Evolutionary conservation across 495 filamentous ascomycete genomes (phyloP).

Genomic region (Glonium stellatum): DNA sequence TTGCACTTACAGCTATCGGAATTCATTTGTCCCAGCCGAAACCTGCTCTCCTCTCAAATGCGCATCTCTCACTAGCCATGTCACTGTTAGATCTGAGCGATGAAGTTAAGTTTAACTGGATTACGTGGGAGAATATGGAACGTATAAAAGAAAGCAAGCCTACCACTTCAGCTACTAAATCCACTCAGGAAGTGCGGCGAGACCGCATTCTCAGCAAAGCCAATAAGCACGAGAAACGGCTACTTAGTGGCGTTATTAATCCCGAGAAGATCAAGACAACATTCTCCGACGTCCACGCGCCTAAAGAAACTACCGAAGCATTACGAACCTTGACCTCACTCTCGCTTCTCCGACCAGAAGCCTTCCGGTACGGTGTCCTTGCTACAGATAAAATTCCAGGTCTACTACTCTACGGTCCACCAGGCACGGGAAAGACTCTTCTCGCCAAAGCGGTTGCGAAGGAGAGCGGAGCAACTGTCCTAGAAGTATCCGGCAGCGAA

Average conservation of each 20-base stretch:
- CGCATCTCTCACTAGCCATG: conserved; percentile 29
- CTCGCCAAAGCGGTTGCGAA: conserved; percentile 94
- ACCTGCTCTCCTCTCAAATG: conserved; percentile 1
- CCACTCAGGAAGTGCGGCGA: background rate
- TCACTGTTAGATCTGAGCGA: conserved; percentile 27
- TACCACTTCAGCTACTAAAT: background rate
- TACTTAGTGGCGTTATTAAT: conserved; percentile 75
- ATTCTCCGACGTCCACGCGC: conserved; percentile 76
- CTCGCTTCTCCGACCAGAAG: conserved; percentile 81
- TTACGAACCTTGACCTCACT: conserved; percentile 84
- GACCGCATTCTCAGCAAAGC: conserved; percentile 17
- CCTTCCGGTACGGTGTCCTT: conserved; percentile 91
- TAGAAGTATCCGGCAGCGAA: conserved; percentile 65
- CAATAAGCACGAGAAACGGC: conserved; percentile 70
- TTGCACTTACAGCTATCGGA: conserved; percentile 34
- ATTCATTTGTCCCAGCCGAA: conserved; percentile 8
- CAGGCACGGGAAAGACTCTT: conserved; percentile 92
- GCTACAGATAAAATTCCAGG: conserved; percentile 86
- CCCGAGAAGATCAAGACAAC: conserved; percentile 73
- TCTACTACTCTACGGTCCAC: conserved; percentile 85
- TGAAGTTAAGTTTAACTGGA: conserved; percentile 13
- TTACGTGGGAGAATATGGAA: background rate
- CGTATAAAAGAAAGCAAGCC: background rate
- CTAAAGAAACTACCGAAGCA: conserved; percentile 75
- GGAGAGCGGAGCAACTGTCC: conserved; percentile 80